These are phyloP conservation scores for Vanrija pseudolonga DNA, from an alignment of 1,284 basidiomycete species.

Conservation along the genomic window DNA sequence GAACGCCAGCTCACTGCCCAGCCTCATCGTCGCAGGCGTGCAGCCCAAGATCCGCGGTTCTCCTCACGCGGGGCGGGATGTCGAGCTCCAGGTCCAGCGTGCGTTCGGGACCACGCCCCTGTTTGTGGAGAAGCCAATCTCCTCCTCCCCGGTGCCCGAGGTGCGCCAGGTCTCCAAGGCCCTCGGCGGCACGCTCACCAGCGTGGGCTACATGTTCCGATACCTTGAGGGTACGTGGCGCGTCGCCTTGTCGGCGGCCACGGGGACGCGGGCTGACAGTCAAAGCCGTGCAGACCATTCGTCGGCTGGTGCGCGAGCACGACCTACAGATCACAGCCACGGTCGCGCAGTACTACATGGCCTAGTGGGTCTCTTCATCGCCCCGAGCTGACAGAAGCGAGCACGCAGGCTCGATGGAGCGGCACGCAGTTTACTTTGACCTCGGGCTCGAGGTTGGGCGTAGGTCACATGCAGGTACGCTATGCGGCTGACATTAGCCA, in stretches of 20 bases:
- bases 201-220: neutral
- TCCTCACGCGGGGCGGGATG: neutral
- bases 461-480: slow-evolving; percentile 54
- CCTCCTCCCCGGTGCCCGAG: neutral
- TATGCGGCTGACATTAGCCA: slow-evolving; percentile 51
- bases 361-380: slow-evolving; percentile 42
- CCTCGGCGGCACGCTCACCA: neutral
- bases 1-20: neutral
- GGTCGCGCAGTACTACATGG: slow-evolving; percentile 20
- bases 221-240: neutral
- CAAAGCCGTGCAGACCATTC: neutral
- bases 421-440: no score
- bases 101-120: neutral
- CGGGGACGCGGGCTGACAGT: neutral
- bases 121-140: neutral
- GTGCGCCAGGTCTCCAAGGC: neutral
- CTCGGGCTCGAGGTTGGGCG: no score
- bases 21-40: neutral
- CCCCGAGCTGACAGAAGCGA: slow-evolving; percentile 7
- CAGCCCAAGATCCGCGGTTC: slow-evolving; percentile 40
- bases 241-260: no score
- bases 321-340: no score
- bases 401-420: no score
- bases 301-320: neutral
- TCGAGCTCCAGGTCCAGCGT: neutral